Evolutionary conservation across 306 rosid genomes (phyloP), one percentile per base, ranked within the genome.

Genomic region (Pterocarpus macrocarpus): DNA sequence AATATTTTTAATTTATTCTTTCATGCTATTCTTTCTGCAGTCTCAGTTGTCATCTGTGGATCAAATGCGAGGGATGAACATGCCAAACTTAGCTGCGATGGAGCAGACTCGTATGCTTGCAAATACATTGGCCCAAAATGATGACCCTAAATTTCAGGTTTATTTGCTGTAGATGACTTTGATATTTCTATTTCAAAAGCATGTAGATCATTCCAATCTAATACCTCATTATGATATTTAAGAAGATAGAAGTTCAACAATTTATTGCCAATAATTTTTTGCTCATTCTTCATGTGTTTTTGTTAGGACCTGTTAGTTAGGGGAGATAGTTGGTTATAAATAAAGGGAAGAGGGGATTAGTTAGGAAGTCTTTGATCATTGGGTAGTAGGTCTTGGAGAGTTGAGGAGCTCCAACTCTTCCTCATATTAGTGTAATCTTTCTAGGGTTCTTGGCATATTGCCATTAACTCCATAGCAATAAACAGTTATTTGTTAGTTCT

Each of bases 61-160:
- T 82, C 93, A 86, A 70, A 90, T 92, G 89, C 81, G 80, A 75
- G 92, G 94, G 75, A 88, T 65, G 82, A 91, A 91, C 86, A 71
- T 87, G 81, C 49, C 93, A 80, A 92, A 77, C 86, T 75, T 89
- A 53, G 93, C 95, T 85, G 98, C 97, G 56, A 91, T 90, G 94
- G 97, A 90, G 88, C 98, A 96, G 85, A 91, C 97, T 81, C 97
- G 97, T 81, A 90, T 90, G 86, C 99, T 96, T 86, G 99, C 99
- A 66, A 88, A 90, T 80, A 96, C 97, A 8, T 75, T 96, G 85
- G 94, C 97, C 57, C 97, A 96, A 85, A 96, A 92, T 81, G 75
- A 75, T 56, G 98, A 96, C 85, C 99, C 99, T 71, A 96, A 96
- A 86, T 96, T 96, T 84, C 98, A 94, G 99, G 99, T 93, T 86